These are phyloP conservation scores for Mrakia hoshinonis DNA, from an alignment of 768 basidiomycete genomes.

Conservation along the genomic window DNA sequence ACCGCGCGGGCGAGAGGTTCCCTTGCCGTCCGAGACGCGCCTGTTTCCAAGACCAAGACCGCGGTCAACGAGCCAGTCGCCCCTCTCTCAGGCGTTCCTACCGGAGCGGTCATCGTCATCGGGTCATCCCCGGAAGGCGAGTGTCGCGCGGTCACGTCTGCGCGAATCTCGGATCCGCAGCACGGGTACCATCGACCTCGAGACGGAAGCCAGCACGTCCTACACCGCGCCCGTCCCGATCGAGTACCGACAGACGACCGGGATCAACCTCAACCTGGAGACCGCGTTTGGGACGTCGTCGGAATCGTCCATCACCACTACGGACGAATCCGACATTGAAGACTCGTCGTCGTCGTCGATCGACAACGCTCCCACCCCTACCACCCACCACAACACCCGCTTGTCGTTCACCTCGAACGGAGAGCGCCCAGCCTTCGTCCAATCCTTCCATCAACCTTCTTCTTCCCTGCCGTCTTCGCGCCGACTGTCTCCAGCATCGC, in stretches of 20 bases:
- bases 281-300: neutral
- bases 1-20: neutral
- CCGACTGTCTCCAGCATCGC: neutral
- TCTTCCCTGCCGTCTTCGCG: slow-evolving; percentile 1
- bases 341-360: slow-evolving; percentile 20
- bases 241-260: neutral
- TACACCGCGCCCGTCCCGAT: neutral
- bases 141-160: neutral
- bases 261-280: slow-evolving; percentile 8
- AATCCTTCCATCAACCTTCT: slow-evolving; percentile 3
- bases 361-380: slow-evolving; percentile 8
- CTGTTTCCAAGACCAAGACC: neutral
- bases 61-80: slow-evolving; percentile 10
- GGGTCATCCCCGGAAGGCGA: neutral
- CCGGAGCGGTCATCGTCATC: neutral
- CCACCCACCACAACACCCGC: neutral
- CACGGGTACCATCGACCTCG: neutral
- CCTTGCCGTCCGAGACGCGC: neutral
- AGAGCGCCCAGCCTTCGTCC: neutral
- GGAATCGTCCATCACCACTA: slow-evolving; percentile 1
- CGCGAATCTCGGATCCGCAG: neutral
- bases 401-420: neutral
- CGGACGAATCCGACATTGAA: slow-evolving; percentile 20
- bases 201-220: neutral
- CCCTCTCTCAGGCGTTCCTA: slow-evolving; percentile 1